A percentile compares a stretch with the other conserved stretches of the same genome.
Evolutionary conservation across 2,329 filamentous ascomycete genomes (phyloP).

Genomic region (Aspergillus niger): DNA sequence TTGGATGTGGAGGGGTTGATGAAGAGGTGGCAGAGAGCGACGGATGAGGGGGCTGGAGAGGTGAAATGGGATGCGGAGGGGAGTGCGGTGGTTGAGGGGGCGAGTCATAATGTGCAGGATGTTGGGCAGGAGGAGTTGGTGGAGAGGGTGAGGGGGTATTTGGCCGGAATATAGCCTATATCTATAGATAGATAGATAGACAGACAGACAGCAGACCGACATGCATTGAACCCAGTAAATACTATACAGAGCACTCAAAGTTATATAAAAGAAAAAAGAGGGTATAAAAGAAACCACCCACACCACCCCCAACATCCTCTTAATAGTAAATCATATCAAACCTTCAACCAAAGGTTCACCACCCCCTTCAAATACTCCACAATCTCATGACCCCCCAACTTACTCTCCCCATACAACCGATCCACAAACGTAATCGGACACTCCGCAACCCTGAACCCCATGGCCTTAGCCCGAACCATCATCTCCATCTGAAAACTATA

Average conservation of each 20-base stretch:
- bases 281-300: slow-evolving; percentile 16
- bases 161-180: slow-evolving; percentile 26
- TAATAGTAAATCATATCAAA: slow-evolving; percentile 48
- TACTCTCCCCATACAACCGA: slow-evolving; percentile 90
- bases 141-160: slow-evolving; percentile 37
- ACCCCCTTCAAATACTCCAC: slow-evolving; percentile 93
- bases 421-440: slow-evolving; percentile 97
- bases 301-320: slow-evolving; percentile 2
- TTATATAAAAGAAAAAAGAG: neutral
- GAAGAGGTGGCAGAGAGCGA: slow-evolving; percentile 46
- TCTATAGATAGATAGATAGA: neutral
- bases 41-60: slow-evolving; percentile 35
- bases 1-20: slow-evolving; percentile 50
- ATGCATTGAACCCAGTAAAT: neutral
- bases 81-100: slow-evolving; percentile 52
- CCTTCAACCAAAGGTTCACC: slow-evolving; percentile 74
- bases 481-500: slow-evolving; percentile 99
- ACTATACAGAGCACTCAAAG: neutral
- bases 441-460: slow-evolving; percentile 92
- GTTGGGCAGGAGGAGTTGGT: slow-evolving; percentile 49
- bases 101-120: slow-evolving; percentile 53
- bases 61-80: slow-evolving; percentile 50
- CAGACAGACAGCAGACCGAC: neutral
- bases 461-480: slow-evolving; percentile 95
- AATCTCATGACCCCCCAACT: slow-evolving; percentile 93